Conservation (phyloP, 2,329 filamentous ascomycete genomes). For the Penicillium sp. region DNA sequence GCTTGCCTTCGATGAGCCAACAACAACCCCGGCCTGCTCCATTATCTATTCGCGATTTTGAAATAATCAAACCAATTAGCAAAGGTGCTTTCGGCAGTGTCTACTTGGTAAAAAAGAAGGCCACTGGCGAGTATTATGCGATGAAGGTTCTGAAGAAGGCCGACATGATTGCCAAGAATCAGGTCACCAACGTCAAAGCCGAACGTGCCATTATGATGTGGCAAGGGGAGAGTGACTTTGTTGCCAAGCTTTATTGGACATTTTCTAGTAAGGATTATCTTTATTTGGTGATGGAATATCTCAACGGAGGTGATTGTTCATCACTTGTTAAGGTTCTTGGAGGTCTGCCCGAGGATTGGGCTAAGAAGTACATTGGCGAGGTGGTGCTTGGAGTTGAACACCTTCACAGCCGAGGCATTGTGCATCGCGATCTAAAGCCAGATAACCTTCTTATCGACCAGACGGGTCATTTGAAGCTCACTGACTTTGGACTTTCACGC, state of each 20-base stretch:
- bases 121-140: conserved; percentile 95
- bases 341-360: conserved; percentile 93
- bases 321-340: conserved; percentile 93
- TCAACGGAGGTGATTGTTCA: conserved; percentile 95
- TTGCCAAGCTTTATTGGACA: conserved; percentile 98
- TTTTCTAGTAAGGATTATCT: conserved; percentile 99
- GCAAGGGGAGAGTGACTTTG: conserved; percentile 98
- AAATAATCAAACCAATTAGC: conserved; percentile 99
- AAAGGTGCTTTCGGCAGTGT: conserved; percentile 98
- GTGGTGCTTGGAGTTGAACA: conserved; percentile 97
- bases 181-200: conserved; percentile 98
- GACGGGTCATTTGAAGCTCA: conserved; percentile 93
- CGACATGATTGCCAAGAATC: conserved; percentile 99
- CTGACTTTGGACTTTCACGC: conserved; percentile 92
- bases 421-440: conserved; percentile 94
- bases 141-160: conserved; percentile 99
- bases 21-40: conserved; percentile 82
- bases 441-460: conserved; percentile 97
- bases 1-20: conserved; percentile 69
- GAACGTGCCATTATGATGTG: conserved; percentile 99
- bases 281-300: conserved; percentile 98
- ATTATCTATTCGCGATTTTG: conserved; percentile 97
- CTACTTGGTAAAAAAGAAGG: conserved; percentile 97
- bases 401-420: conserved; percentile 88
- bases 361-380: conserved; percentile 94